Base-by-base conservation (phyloP, 108 stramenopile species). In the Skeletonema costatum region DNA sequence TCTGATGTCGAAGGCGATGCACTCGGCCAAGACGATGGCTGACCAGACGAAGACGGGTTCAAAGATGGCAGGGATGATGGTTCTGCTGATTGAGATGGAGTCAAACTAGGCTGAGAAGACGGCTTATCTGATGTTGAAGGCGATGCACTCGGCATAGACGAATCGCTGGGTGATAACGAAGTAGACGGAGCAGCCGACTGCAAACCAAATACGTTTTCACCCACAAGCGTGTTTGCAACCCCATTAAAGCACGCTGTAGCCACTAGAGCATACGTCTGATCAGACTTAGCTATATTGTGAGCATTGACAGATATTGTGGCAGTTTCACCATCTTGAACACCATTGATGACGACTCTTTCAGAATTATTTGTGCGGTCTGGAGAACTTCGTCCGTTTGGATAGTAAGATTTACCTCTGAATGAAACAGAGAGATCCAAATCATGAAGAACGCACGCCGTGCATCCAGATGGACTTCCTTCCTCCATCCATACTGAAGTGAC, bases 361-460 rank as follows among this genome's bases (percentile, higher is more conserved):
- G 71, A 85, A 13, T 72, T 89, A 50, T 89, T 89, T 10, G 58
- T 50, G 12, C 66, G 58, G 62, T 89, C 88, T 62, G 78, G 79
- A 31, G 58, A 60, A 5, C 61, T 32, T 31, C 70, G 16, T 8
- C 76, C 74, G 51, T 91, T 89, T 33, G 87, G 87, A 74, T 82
- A 87, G 59, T 84, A 86, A 16, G 74, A 82, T 5, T 70, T 63
- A 39, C 83, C 85, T 11, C 60, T 29, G 21, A 58, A 31, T 14
- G 39, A 41, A 33, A 59, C 70, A 13, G 73, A 35, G 7, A 79
- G 66, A 68, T 79, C 78, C 59, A 79, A 50, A 51, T 79, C 78
- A 68, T 79, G 53, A 6, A 79, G 32, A 7, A 79, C 17, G 19
- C 78, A 79, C 5, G 46, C 48, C 25, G 30, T 19, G 19, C 78